phyloP scores from a whole-genome alignment of 1,284 basidiomycete species.

The Uromyces viciae-fabae region DNA sequence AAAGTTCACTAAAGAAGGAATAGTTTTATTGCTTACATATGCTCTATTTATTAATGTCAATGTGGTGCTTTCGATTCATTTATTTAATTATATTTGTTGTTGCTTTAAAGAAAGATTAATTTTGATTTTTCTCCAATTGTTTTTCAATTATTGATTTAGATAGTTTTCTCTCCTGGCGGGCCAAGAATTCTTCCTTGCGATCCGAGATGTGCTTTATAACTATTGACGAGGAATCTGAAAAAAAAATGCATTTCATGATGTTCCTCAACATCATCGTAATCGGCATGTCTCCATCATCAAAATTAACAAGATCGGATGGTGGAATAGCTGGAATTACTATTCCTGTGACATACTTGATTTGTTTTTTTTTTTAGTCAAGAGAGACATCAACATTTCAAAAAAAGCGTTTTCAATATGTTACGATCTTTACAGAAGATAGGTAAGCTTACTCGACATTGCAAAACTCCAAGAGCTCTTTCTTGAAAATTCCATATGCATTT shows the following conservation, averaged over 20 bases:
- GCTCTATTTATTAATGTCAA: no score
- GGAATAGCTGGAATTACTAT: constrained; percentile 19
- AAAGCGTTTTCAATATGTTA: background rate
- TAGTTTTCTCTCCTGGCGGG: constrained; percentile 18
- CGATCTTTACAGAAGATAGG: background rate
- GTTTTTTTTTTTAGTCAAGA: background rate
- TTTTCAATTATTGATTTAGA: constrained; percentile 19
- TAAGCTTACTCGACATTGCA: constrained; percentile 30
- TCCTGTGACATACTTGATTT: constrained; percentile 12
- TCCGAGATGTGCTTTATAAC: background rate
- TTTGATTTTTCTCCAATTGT: constrained; percentile 9
- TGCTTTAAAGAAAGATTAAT: background rate
- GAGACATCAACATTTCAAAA: background rate
- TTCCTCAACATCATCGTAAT: no score
- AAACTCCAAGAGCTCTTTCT: constrained; percentile 26
- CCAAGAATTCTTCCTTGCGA: constrained; percentile 2
- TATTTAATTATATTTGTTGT: background rate
- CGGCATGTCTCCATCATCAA: background rate
- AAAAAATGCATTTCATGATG: background rate
- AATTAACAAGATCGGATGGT: background rate
- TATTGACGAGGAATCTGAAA: background rate
- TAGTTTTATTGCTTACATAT: no score
- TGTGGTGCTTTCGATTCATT: no score
- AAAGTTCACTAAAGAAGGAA: no score
- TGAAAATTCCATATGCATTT: constrained; percentile 32